Evolutionary conservation across 345 rosid species (phyloP).

Genomic region (Aquilaria yunnanensis): DNA sequence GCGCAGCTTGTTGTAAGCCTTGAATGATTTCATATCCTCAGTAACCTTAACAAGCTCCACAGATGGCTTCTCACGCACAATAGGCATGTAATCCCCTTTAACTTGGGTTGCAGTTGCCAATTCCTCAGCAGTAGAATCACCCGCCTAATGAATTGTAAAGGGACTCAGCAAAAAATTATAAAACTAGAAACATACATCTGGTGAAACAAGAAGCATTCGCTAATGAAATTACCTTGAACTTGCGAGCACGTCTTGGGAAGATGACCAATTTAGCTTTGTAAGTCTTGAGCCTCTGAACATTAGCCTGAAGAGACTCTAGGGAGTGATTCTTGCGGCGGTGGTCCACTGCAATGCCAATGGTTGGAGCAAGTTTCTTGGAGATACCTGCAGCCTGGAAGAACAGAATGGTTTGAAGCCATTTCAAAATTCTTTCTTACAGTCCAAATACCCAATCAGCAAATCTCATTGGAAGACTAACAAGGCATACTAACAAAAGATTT

Average conservation of each 20-base stretch:
- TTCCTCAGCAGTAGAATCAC: constrained; percentile 83
- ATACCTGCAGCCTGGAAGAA: constrained; percentile 32
- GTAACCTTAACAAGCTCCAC: constrained; percentile 79
- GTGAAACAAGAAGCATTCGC: too few relatives aligned
- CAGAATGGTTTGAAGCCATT: not conserved
- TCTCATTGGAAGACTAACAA: too few relatives aligned
- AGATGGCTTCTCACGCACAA: constrained; percentile 41
- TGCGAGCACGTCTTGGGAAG: constrained; percentile 75
- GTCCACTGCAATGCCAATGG: constrained; percentile 69
- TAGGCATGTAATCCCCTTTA: constrained; percentile 62
- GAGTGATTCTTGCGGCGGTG: constrained; percentile 70
- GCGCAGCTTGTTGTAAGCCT: constrained; percentile 72
- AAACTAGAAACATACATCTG: too few relatives aligned
- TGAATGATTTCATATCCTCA: constrained; percentile 68
- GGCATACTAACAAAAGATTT: not conserved
- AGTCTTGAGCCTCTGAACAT: constrained; percentile 81
- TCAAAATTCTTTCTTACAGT: too few relatives aligned
- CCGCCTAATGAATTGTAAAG: constrained; percentile 39
- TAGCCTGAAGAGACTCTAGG: constrained; percentile 59
- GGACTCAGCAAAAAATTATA: too few relatives aligned
- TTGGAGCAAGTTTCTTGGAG: constrained; percentile 72
- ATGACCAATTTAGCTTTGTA: constrained; percentile 83
- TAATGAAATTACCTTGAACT: constrained; percentile 41
- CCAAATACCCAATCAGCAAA: not conserved
- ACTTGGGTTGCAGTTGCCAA: constrained; percentile 74